These are phyloP conservation scores for Rhizopogon rudus DNA, from an alignment of 768 basidiomycete genomes.

Conservation along the genomic window DNA sequence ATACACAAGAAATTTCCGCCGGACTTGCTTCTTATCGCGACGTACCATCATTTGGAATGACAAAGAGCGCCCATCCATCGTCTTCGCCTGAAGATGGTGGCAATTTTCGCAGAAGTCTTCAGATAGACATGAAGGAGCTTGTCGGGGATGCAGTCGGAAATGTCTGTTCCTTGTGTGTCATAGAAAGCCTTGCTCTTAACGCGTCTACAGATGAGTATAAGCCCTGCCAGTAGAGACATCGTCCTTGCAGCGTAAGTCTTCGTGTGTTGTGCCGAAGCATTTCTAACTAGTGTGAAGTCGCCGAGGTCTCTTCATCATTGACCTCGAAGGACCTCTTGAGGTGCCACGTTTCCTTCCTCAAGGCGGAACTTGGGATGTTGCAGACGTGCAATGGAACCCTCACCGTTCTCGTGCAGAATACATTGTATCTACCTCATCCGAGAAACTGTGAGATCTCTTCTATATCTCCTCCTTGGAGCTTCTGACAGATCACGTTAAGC, in stretches of 20 bases:
- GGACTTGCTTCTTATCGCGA: conserved; percentile 26
- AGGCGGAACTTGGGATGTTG: conserved; percentile 94
- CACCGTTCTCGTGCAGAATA: conserved; percentile 72
- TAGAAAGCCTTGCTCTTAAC: conserved; percentile 4
- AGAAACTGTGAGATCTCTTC: conserved; percentile 64
- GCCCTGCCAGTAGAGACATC: conserved; percentile 82
- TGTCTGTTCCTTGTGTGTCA: conserved; percentile 39
- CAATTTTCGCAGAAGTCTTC: conserved; percentile 53
- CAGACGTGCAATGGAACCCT: conserved; percentile 91
- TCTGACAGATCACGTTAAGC: conserved; percentile 27
- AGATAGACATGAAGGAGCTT: conserved; percentile 76
- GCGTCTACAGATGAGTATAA: conserved; percentile 77
- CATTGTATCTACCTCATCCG: conserved; percentile 83
- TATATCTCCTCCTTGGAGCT: neutral
- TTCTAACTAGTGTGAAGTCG: conserved; percentile 38
- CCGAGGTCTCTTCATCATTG: conserved; percentile 91
- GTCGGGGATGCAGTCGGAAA: conserved; percentile 84
- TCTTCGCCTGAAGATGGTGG: conserved; percentile 49
- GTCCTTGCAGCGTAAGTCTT: conserved; percentile 78
- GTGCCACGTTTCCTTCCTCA: conserved; percentile 94
- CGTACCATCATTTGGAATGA: conserved; percentile 18
- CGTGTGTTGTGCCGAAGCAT: neutral
- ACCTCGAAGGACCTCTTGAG: conserved; percentile 81
- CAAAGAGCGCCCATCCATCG: conserved; percentile 14
- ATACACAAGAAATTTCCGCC: conserved; percentile 18